Conservation (phyloP, 352 stramenopile species). For the Phytophthora colocasiae region DNA sequence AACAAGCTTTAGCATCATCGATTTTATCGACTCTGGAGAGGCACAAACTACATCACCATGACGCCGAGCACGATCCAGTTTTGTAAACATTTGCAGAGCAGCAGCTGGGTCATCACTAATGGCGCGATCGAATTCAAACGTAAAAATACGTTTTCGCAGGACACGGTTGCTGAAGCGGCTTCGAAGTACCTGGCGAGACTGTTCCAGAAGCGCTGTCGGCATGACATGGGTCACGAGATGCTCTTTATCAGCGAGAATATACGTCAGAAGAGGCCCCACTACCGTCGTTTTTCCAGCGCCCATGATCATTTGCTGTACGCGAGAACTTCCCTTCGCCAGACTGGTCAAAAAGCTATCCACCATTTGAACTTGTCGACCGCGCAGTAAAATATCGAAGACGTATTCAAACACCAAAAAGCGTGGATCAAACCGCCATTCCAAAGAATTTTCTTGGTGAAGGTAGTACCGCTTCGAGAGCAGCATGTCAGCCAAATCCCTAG, state of each 20-base stretch:
- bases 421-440: slow-evolving; percentile 94
- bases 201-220: slow-evolving; percentile 98
- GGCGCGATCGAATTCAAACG: slow-evolving; percentile 98
- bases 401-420: slow-evolving; percentile 99
- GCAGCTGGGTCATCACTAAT: slow-evolving; percentile 83
- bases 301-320: slow-evolving; percentile 99
- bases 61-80: slow-evolving; percentile 91
- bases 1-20: slow-evolving; percentile 99
- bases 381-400: slow-evolving; percentile 98
- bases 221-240: slow-evolving; percentile 98
- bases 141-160: slow-evolving; percentile 98
- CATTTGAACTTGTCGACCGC: slow-evolving; percentile 98
- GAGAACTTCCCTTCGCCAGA: slow-evolving; percentile 72
- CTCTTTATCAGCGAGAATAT: slow-evolving; percentile 97
- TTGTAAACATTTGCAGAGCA: slow-evolving; percentile 75
- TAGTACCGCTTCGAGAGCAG: slow-evolving; percentile 84
- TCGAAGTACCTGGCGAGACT: slow-evolving; percentile 97
- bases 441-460: slow-evolving; percentile 33
- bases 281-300: slow-evolving; percentile 99
- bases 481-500: slow-evolving; percentile 81
- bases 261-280: slow-evolving; percentile 97
- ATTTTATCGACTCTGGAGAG: slow-evolving; percentile 99
- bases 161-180: slow-evolving; percentile 97
- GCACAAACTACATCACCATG: slow-evolving; percentile 97
- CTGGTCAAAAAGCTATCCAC: slow-evolving; percentile 98